These are phyloP conservation scores for Aspergillus transmontanensis DNA, from an alignment of 2,329 filamentous ascomycete species.

Conservation along the genomic window DNA sequence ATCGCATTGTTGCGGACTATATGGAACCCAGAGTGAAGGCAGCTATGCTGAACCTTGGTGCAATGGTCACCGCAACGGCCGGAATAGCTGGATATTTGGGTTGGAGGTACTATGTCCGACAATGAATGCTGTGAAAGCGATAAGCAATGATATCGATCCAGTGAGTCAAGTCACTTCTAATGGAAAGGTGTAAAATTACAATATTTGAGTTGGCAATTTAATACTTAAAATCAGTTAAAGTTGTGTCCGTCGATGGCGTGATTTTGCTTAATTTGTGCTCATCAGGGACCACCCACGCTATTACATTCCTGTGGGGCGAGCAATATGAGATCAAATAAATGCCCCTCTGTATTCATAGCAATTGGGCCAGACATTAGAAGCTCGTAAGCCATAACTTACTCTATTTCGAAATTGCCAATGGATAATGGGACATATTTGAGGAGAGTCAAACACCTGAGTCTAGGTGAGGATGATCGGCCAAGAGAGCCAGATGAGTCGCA, in stretches of 20 bases:
- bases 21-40: slow-evolving; percentile 15
- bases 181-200: background rate
- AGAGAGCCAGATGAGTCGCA: too few species aligned
- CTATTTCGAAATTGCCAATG: too few species aligned
- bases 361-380: too few species aligned
- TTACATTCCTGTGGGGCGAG: background rate
- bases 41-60: slow-evolving; percentile 17
- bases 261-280: background rate
- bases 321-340: background rate
- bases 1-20: slow-evolving; percentile 13
- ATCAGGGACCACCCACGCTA: background rate
- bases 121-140: background rate
- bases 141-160: too few species aligned
- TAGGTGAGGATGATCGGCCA: too few species aligned
- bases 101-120: slow-evolving; percentile 1
- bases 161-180: too few species aligned
- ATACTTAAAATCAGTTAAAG: background rate
- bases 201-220: background rate
- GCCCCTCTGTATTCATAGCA: too few species aligned
- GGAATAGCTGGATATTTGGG: slow-evolving; percentile 16
- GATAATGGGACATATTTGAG: too few species aligned
- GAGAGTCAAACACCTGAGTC: too few species aligned
- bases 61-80: slow-evolving; percentile 13
- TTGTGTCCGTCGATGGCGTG: background rate
- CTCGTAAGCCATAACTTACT: too few species aligned